These are phyloP conservation scores for Kwoniella shandongensis DNA, from an alignment of 768 basidiomycete genomes.

Conservation along the genomic window DNA sequence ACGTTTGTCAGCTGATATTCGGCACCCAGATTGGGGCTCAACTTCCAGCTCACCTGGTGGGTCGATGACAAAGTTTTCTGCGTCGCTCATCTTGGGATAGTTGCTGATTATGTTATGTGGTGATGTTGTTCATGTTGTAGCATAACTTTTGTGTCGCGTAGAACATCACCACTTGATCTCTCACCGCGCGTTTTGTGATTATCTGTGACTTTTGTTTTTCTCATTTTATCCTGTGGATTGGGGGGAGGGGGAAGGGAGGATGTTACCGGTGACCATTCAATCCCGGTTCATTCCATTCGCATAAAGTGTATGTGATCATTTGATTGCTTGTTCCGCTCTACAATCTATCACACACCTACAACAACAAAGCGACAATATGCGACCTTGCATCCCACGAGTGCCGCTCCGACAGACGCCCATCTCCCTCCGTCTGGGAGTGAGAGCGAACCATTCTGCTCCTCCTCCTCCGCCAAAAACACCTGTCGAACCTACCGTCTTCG, in stretches of 20 bases:
- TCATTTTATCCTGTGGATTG: too few species aligned
- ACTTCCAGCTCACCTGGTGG: slow-evolving; percentile 1
- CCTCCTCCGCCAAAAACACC: background rate
- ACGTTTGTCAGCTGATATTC: background rate
- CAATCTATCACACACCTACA: too few species aligned
- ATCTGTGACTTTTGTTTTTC: too few species aligned
- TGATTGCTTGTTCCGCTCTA: too few species aligned
- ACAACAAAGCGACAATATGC: background rate
- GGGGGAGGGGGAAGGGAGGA: too few species aligned
- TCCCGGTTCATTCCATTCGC: too few species aligned
- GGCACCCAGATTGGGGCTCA: background rate
- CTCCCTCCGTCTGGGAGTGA: background rate
- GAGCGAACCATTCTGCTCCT: background rate
- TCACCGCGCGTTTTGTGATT: too few species aligned
- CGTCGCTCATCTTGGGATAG: slow-evolving; percentile 7
- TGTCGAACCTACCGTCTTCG: slow-evolving; percentile 36
- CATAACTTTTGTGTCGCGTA: too few species aligned
- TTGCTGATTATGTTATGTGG: background rate
- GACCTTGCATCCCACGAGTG: background rate
- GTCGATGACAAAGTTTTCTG: slow-evolving; percentile 7
- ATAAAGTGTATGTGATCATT: too few species aligned
- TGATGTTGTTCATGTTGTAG: background rate
- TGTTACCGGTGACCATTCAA: too few species aligned
- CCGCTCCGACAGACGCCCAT: background rate
- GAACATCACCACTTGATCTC: too few species aligned